phyloP scores from a whole-genome alignment of 495 filamentous ascomycete genomes.

The Talaromyces nanjingensis region DNA sequence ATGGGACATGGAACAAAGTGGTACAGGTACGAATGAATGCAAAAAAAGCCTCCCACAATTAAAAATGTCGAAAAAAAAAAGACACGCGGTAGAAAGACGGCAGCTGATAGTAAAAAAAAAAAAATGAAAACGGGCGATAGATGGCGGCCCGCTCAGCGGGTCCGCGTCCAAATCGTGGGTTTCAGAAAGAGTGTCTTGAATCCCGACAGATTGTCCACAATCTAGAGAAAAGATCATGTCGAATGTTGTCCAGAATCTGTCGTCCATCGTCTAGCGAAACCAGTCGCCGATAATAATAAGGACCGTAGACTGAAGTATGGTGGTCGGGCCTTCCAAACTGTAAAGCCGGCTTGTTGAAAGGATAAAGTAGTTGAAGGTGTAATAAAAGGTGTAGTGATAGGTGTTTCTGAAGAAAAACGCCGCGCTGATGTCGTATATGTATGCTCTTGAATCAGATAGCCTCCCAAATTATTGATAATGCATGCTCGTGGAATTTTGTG shows the following conservation, averaged over 20 bases:
- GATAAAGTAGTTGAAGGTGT: neutral
- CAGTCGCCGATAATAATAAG: neutral
- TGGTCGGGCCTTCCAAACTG: neutral
- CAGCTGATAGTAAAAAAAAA: neutral
- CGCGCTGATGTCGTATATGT: constrained; percentile 7
- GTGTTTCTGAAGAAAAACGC: constrained; percentile 5
- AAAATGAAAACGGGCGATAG: neutral
- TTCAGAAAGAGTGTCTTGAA: constrained; percentile 2
- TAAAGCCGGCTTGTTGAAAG: constrained; percentile 4
- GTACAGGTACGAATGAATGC: neutral
- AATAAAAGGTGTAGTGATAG: neutral
- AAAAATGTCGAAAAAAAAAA: neutral
- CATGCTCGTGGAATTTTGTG: neutral
- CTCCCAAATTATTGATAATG: constrained; percentile 4
- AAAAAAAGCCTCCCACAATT: neutral
- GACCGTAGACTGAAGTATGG: neutral
- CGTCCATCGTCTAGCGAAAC: neutral
- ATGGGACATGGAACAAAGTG: neutral
- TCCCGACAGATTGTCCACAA: neutral
- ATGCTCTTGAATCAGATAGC: constrained; percentile 6
- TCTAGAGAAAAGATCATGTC: neutral
- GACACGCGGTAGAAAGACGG: neutral
- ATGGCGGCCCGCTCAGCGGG: constrained; percentile 1
- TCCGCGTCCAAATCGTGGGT: neutral
- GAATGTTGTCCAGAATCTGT: neutral